Evolutionary conservation across 768 basidiomycete species (phyloP).

Genomic region (Amanita polypyramis): DNA sequence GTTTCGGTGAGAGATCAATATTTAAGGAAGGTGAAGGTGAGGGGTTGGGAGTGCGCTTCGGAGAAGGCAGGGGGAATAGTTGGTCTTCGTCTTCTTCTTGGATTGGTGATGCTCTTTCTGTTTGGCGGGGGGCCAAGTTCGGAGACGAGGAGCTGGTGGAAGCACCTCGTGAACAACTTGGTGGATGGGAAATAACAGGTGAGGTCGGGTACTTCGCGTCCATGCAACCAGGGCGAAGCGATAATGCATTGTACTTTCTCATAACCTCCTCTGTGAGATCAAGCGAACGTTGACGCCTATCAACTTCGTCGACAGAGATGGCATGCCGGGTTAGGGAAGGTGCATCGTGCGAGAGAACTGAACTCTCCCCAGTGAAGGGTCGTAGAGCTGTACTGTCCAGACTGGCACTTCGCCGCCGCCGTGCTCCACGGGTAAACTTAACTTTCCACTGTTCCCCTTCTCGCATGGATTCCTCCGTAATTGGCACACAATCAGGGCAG

Average conservation of each 20-base stretch:
- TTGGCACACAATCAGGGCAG: conserved; percentile 50
- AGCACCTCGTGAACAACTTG: background rate
- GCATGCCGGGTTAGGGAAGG: conserved; percentile 13
- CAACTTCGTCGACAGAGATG: conserved; percentile 55
- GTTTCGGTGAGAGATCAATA: conserved; percentile 10
- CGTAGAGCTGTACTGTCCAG: conserved; percentile 16
- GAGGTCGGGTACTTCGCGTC: conserved; percentile 1
- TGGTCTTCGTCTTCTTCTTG: conserved; percentile 48
- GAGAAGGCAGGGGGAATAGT: conserved; percentile 50
- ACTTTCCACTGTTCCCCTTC: conserved; percentile 53
- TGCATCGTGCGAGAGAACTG: background rate
- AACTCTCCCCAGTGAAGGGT: background rate
- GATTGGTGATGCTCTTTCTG: conserved; percentile 25
- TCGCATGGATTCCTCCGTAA: conserved; percentile 44
- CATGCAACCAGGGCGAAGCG: conserved; percentile 8
- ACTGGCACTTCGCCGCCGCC: conserved; percentile 42
- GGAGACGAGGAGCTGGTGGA: background rate
- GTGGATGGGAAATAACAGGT: background rate
- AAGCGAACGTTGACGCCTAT: conserved; percentile 41
- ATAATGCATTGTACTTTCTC: conserved; percentile 8
- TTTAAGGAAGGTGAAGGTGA: conserved; percentile 20
- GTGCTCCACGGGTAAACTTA: conserved; percentile 53
- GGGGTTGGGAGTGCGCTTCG: conserved; percentile 38
- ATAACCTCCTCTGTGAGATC: conserved; percentile 19
- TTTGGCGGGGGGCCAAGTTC: background rate